A percentile compares a stretch with the other conserved stretches of the same genome.
phyloP scores from a whole-genome alignment of 106 monocot genomes.

The Agapanthus africanus region DNA sequence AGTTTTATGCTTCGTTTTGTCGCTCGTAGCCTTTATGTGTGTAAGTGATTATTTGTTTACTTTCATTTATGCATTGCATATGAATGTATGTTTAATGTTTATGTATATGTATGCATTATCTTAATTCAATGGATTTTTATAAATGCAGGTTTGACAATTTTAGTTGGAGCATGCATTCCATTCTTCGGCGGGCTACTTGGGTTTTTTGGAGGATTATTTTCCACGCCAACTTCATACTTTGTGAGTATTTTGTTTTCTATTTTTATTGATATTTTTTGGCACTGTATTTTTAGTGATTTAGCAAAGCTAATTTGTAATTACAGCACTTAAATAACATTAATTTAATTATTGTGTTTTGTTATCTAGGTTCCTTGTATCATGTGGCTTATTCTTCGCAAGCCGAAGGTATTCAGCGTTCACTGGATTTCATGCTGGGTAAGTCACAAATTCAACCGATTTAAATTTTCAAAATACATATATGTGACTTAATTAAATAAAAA shows the following conservation, averaged over 20 bases:
- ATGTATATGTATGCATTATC: neutral
- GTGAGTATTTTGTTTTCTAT: neutral
- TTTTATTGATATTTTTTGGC: neutral
- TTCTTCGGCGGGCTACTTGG: constrained; percentile 13
- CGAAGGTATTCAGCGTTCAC: constrained; percentile 1
- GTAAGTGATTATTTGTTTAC: constrained; percentile 2
- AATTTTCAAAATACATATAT: neutral
- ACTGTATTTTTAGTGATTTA: too few relatives aligned
- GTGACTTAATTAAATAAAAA: neutral
- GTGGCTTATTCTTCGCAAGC: constrained; percentile 14
- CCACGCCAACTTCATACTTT: constrained; percentile 12
- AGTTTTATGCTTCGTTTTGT: constrained; percentile 21
- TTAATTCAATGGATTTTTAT: neutral
- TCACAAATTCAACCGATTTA: neutral
- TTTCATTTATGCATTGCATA: neutral
- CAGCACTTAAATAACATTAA: neutral
- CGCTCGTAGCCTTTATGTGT: constrained; percentile 18
- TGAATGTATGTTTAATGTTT: neutral
- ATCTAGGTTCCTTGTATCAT: constrained; percentile 9
- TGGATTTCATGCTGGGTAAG: constrained; percentile 14
- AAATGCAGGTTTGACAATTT: constrained; percentile 1
- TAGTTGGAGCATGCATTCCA: constrained; percentile 5
- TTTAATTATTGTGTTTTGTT: neutral
- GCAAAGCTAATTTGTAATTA: neutral
- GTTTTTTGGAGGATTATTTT: constrained; percentile 15